Base-by-base conservation (phyloP, 768 basidiomycete species). In the Lactarius hengduanensis region DNA sequence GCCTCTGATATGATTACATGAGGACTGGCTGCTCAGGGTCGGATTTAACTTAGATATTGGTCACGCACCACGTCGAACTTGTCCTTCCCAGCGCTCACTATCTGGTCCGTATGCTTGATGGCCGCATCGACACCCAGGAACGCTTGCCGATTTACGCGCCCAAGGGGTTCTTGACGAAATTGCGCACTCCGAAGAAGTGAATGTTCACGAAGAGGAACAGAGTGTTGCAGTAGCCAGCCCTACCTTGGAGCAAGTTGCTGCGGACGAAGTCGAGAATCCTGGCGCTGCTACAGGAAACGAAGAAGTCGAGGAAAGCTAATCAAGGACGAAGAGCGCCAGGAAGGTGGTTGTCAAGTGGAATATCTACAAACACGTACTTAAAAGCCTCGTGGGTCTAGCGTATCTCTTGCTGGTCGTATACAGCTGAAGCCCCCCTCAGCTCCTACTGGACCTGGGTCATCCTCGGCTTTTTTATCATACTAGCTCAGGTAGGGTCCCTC, bases 61-160 rank as follows among this genome's bases (percentile, higher is more conserved):
- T 94, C 41, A 92, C 91, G 0, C 92, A 94, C 68, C 92, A 94
- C 72, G 87, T 94, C 32, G 90, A 93, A 59, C 83, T 95, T 1
- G 87, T 94, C 20, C 82, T 92, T 8, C 88, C 91, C 0, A 87
- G 85, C 0, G 84, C 89, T 0, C 72, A 87, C 70, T 92, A 92
- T 71, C 77, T 94, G 3, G 81, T 93, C 8, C 85, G 90, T 32
- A 88, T 94, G 83, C 80, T 91, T 2, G 91, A 93, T 72, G 92
- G 92, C 2, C 85, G 91, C 16, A 86, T 93, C 59, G 91, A 92
- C 71, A 82, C 83, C 1, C 85, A 91, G 92, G 92, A 7, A 83
- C 83, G 0, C 78, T 90, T 11, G 80, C 82, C 53, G 89, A 91
- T 7, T 79, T 94, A 7, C 83, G 83, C 0, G 80, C 80, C 0